Base-by-base conservation (phyloP, 139 green algal species). In the Volvox reticuliferus region DNA sequence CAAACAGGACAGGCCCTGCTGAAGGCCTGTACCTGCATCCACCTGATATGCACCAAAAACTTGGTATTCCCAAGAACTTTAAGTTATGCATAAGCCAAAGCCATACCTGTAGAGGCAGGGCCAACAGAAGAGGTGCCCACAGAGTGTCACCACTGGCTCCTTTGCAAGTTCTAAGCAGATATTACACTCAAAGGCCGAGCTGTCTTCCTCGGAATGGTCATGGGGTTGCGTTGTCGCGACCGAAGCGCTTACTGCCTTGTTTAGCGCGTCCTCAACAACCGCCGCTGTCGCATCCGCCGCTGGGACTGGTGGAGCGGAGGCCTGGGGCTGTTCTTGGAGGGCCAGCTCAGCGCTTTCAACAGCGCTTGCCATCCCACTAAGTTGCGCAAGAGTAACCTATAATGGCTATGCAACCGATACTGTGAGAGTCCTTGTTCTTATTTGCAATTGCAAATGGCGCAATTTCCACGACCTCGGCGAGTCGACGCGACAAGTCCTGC, bases 61-160 rank as follows among this genome's bases (percentile, higher is more conserved):
- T 35, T 55, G n/a, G n/a, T n/a, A 55, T 55, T 55, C 5, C 44
- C 5, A 55, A 55, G 44, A 55, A 55, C 44, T 14, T 55, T 9
- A 55, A 55, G 44, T 5, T 55, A 55, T 55, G 44, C 44, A 5
- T 55, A 55, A 79, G 16, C 73, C 73, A 30, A 82, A 32, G 3
- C 12, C 95, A 1, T 63, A 97, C 94, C 96, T 92, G 88, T 98
- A 99, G 13, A 99, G 89, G 94, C 98, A 99, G 0, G 96, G 94
- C 98, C 98, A 99, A 94, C 98, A 99, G 91, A 97, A 99, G 1
- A 99, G 94, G 91, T 99, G 98, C 9, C 98, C 98, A 91, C 98
- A 99, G 1, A 98, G 93, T 32, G 98, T 99, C 21, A 99, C 97
- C 14, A 99, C 96, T 12, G 98, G 98, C 71, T 99, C 96, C 55